Evolutionary conservation across 2,329 filamentous ascomycete species (phyloP), one percentile per base, ranked within the genome.

Genomic region (Aureobasidium zeae): DNA sequence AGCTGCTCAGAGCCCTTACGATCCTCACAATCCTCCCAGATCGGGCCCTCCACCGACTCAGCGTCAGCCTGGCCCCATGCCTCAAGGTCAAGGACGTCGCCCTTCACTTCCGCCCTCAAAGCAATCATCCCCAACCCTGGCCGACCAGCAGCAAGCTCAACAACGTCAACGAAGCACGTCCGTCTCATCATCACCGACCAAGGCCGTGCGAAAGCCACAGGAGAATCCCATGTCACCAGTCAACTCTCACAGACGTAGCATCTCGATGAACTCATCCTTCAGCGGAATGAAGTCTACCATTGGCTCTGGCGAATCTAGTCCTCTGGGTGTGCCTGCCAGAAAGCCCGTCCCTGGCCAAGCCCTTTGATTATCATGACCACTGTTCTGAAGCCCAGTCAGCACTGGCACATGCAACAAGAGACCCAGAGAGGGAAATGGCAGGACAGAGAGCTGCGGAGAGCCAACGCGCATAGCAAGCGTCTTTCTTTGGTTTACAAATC

Each of bases 341-440:
- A 71, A 71, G 56, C 67, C 68, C 19, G 62, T 71, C 16, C 67
- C 67, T 16, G 68, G 68, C 30, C 62, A 64, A 57, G 67, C 67
- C 16, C 52, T 68, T 47, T 69, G 55, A 38, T 17, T 11, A 19
- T 45, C 33, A 33, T 25, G 33, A 35, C 24, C 42, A 45, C 15
- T 29, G 29, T 22, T 31, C 15, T 31, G 9, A 16, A 7, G 13
- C 9, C 12, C 26, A 31, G 6, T 21, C 11, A 25, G 5, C 4
- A 8, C 10, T 12, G 3, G 20, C n/a, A 9, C 11, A 32, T 19
- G 20, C n/a, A 12, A 41, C 8, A 32, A 11, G 2, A 10, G 32
- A 9, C 10, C n/a, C 4, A 4, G 11, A 16, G 7, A 22, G 10
- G 31, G 7, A 24, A n/a, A 24, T 13, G 6, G n/a, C 25, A 32